Base-by-base conservation (phyloP, 352 stramenopile genomes). In the Pythium aquatile region DNA sequence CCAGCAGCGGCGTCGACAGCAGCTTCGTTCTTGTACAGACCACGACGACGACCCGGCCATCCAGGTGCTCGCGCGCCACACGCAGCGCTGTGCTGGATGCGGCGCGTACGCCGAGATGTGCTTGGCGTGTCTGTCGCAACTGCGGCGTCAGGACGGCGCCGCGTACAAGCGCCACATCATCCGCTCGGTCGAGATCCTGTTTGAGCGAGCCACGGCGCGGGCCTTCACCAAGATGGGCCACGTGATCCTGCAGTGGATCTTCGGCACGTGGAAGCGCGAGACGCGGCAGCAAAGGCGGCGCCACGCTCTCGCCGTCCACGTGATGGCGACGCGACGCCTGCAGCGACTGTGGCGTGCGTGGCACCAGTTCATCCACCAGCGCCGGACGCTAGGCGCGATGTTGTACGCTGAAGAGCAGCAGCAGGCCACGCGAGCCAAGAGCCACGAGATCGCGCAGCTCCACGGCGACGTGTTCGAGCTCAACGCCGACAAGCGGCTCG, bases 351-450 rank as follows among this genome's bases (percentile, higher is more conserved):
- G 76, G 65, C 69, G 65, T 10, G 70, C 55, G 29, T 93, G 84
- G 82, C 77, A 73, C n/a, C 55, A 75, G 14, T 85, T 82, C 55
- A 61, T 88, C 35, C 81, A 86, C 61, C 66, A 88, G 55, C 74
- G 82, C 2, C 74, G 82, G 32, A 80, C 87, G 24, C 52, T 91
- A 47, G 84, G 84, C n/a, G 84, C 84, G 0, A 90, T 91, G 78
- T 52, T 91, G 20, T 91, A 87, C 33, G 84, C 84, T 1, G 69
- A 89, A 33, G 64, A 76, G 9, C 73, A 93, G 61, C 80, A 90
- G 55, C 74, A 66, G 5, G 65, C 72, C 26, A 85, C 73, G 7
- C 68, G 58, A 6, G 74, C 76, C 0, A 81, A 81, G 58, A 58
- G 29, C 16, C 35, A 49, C 24, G 80, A 91, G 61, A 82, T 91